Evolutionary conservation across 2,329 filamentous ascomycete species (phyloP).

Genomic region (Cordyceps pruinosa): DNA sequence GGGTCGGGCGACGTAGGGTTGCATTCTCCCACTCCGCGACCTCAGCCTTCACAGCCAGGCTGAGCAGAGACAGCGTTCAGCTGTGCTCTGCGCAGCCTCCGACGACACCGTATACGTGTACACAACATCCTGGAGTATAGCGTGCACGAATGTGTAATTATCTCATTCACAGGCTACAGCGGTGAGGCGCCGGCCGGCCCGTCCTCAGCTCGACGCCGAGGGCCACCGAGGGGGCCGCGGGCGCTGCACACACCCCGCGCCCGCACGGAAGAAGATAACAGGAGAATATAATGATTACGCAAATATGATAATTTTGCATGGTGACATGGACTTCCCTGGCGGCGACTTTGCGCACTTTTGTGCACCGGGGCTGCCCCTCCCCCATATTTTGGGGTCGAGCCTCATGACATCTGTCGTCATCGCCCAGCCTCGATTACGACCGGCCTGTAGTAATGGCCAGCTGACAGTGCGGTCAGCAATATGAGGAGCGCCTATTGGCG

Average conservation of each 20-base stretch:
- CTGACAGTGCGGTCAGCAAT: slow-evolving; percentile 6
- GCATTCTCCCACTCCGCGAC: background rate
- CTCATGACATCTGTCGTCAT: slow-evolving; percentile 12
- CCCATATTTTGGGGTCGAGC: slow-evolving; percentile 2
- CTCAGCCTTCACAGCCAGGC: slow-evolving; percentile 1
- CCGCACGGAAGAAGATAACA: too few relatives aligned
- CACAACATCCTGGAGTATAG: background rate
- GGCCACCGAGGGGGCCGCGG: too few relatives aligned
- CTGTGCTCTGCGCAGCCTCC: background rate
- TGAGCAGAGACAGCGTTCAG: slow-evolving; percentile 9
- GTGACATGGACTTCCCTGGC: background rate
- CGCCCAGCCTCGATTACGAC: slow-evolving; percentile 7
- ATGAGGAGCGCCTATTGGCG: background rate
- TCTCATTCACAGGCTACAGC: background rate
- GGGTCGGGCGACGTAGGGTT: background rate
- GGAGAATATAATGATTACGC: background rate
- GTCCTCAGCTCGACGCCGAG: background rate
- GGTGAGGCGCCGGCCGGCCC: background rate
- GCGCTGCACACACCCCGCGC: background rate
- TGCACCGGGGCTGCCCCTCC: background rate
- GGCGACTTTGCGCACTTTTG: background rate
- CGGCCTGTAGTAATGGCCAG: slow-evolving; percentile 1
- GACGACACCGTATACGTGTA: background rate
- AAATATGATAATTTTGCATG: background rate
- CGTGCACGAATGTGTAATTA: background rate